Conservation (phyloP, 106 monocot species). For the Allium sativum region DNA sequence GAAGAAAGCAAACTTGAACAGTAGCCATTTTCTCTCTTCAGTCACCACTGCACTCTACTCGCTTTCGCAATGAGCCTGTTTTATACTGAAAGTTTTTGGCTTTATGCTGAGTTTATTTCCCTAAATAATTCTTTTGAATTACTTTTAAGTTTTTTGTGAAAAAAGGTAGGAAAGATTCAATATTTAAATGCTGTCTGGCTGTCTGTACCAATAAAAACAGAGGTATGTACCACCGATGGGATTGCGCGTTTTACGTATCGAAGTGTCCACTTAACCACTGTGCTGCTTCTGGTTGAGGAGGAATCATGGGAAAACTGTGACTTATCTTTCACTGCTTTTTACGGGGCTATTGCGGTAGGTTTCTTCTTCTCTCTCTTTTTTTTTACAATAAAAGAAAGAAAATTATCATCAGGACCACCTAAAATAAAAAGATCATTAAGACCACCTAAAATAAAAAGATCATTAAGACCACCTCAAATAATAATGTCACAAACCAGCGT, state of each 20-base stretch:
- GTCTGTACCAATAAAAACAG: neutral
- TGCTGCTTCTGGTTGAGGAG: neutral
- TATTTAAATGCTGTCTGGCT: neutral
- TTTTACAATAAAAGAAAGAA: too few species aligned
- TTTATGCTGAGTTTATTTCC: constrained; percentile 8
- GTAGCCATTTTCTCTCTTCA: neutral
- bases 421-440: too few species aligned
- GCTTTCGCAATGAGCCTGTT: neutral
- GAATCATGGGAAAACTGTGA: constrained; percentile 7
- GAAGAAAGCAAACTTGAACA: constrained; percentile 9
- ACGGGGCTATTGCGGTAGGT: neutral
- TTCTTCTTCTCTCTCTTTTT: neutral
- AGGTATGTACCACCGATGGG: neutral
- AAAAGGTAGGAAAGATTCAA: neutral
- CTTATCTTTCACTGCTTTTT: constrained; percentile 4
- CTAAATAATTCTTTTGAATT: neutral
- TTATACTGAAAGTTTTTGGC: constrained; percentile 25
- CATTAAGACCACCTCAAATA: too few species aligned
- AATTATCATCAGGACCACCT: too few species aligned
- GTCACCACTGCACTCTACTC: neutral
- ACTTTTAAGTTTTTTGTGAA: constrained; percentile 10
- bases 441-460: too few species aligned
- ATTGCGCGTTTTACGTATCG: constrained; percentile 6
- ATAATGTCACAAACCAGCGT: too few species aligned
- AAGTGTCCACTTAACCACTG: neutral